Percentiles rank a stretch among this genome's conserved stretches.
Evolutionary conservation across 495 filamentous ascomycete genomes (phyloP).

Genomic region (Hypoxylon cercidicola): DNA sequence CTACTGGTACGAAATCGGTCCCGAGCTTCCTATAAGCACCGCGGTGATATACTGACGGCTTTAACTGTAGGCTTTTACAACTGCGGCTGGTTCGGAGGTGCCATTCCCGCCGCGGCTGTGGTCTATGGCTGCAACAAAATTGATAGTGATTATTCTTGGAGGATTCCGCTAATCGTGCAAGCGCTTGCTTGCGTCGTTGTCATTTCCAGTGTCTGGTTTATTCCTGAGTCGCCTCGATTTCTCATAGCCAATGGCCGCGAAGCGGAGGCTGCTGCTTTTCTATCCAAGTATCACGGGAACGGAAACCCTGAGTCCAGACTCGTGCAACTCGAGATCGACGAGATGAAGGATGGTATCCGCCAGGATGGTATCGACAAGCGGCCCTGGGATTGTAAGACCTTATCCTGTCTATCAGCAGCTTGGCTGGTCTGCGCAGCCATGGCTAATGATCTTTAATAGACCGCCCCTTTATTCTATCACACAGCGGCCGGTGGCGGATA

Average conservation of each 20-base stretch:
- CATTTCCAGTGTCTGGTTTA: constrained; percentile 63
- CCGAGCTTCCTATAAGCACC: not conserved
- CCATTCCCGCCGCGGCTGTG: constrained; percentile 59
- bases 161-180: constrained; percentile 60
- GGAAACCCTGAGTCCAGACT: constrained; percentile 62
- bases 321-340: constrained; percentile 65
- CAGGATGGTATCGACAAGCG: constrained; percentile 65
- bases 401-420: too few species aligned
- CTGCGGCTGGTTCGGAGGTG: constrained; percentile 62
- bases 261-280: constrained; percentile 63
- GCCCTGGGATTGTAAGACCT: constrained; percentile 54
- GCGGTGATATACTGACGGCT: constrained; percentile 4
- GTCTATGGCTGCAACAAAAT: constrained; percentile 57
- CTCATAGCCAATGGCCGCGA: constrained; percentile 64
- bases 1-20: constrained; percentile 44
- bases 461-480: constrained; percentile 55
- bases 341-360: constrained; percentile 68
- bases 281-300: constrained; percentile 69
- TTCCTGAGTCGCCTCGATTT: constrained; percentile 73
- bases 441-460: constrained; percentile 40
- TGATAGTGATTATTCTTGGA: constrained; percentile 55
- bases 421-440: not conserved
- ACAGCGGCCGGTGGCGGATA: constrained; percentile 60
- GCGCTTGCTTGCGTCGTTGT: constrained; percentile 58
- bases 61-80: constrained; percentile 57